Conservation (phyloP, 2,329 filamentous ascomycete species). For the Aspergillus eucalypticola region DNA sequence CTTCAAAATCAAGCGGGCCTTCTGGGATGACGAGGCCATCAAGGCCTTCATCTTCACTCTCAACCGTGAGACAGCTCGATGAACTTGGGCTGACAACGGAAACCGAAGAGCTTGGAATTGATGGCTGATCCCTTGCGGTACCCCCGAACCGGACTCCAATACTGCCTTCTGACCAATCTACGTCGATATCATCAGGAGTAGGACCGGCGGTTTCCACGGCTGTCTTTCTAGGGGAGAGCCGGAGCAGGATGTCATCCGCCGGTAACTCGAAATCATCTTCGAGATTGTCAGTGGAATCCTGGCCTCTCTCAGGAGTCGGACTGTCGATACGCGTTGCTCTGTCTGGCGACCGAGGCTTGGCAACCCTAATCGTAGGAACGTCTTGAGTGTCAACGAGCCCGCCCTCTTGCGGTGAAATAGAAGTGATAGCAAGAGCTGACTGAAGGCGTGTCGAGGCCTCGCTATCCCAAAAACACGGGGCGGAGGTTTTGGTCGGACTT, state of each 20-base stretch:
- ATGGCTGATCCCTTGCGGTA: constrained; percentile 75
- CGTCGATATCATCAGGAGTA: constrained; percentile 71
- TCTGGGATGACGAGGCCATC: constrained; percentile 84
- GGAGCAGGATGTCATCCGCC: constrained; percentile 62
- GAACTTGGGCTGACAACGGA: constrained; percentile 91
- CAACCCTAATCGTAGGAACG: constrained; percentile 66
- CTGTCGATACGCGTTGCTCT: constrained; percentile 55
- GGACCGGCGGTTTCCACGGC: constrained; percentile 64
- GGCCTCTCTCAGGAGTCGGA: constrained; percentile 50
- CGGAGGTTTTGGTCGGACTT: constrained; percentile 41
- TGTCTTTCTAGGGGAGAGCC: constrained; percentile 61
- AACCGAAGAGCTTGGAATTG: constrained; percentile 79
- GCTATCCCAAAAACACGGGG: constrained; percentile 31
- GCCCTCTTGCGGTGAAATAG: constrained; percentile 63
- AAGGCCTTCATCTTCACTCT: constrained; percentile 91
- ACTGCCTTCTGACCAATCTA: constrained; percentile 89
- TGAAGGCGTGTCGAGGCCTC: constrained; percentile 54
- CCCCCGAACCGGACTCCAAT: constrained; percentile 87
- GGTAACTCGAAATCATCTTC: constrained; percentile 73
- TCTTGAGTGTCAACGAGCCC: constrained; percentile 66
- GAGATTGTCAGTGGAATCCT: constrained; percentile 63
- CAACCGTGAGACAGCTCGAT: constrained; percentile 83
- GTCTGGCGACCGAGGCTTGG: constrained; percentile 58
- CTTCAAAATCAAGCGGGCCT: constrained; percentile 79
- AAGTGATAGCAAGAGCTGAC: constrained; percentile 57